Percentiles rank a stretch among this genome's conserved stretches.
phyloP scores from a whole-genome alignment of 2,329 filamentous ascomycete genomes.

The Penicillium hordei region DNA sequence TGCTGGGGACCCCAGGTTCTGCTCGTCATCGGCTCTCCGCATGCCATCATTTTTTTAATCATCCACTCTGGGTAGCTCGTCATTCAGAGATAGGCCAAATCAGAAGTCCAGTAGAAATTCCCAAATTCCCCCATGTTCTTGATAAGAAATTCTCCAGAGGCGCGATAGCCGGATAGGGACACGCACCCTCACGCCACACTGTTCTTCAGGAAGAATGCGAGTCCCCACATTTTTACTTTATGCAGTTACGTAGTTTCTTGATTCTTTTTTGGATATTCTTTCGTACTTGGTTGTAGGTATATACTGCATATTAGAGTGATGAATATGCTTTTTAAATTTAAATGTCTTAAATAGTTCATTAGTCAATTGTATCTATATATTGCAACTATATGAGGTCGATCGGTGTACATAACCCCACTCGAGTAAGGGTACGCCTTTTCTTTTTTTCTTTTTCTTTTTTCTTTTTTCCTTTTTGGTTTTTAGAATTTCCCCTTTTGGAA shows the following conservation, averaged over 20 bases:
- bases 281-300: background rate
- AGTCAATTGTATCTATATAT: background rate
- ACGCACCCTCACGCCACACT: constrained; percentile 30
- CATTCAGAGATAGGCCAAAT: background rate
- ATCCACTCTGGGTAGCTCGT: constrained; percentile 3
- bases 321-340: background rate
- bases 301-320: background rate
- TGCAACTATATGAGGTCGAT: background rate
- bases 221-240: constrained; percentile 19
- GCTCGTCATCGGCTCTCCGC: constrained; percentile 11
- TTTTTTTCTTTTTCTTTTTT: constrained; percentile 13
- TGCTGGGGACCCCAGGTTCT: background rate
- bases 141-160: constrained; percentile 18
- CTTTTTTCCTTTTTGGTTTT: constrained; percentile 11
- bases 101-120: constrained; percentile 1
- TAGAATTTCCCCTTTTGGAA: constrained; percentile 20
- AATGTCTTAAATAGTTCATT: background rate
- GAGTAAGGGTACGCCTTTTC: background rate
- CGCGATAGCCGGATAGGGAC: constrained; percentile 27
- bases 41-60: constrained; percentile 19
- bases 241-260: constrained; percentile 4
- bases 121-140: constrained; percentile 1
- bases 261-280: background rate
- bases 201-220: constrained; percentile 20
- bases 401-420: background rate